These are phyloP conservation scores for Aspergillus cavernicola DNA, from an alignment of 495 filamentous ascomycete genomes.

Conservation along the genomic window DNA sequence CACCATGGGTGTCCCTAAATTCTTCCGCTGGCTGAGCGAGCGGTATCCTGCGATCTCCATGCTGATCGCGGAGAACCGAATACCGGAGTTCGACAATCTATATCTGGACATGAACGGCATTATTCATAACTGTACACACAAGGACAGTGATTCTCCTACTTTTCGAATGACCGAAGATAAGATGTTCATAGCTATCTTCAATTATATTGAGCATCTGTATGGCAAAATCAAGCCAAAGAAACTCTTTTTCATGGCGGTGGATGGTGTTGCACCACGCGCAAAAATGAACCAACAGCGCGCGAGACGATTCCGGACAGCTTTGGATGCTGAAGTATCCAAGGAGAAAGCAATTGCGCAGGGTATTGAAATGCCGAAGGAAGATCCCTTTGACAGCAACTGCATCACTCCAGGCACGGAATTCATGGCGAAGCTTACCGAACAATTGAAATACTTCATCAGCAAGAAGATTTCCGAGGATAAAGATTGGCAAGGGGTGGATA, in stretches of 20 bases:
- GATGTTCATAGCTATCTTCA: constrained; percentile 99
- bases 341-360: constrained; percentile 88
- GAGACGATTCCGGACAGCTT: constrained; percentile 87
- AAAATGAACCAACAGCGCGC: constrained; percentile 99
- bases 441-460: constrained; percentile 97
- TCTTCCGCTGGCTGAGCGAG: constrained; percentile 94
- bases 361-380: constrained; percentile 88
- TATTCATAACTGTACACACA: constrained; percentile 99
- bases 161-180: constrained; percentile 95
- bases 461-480: constrained; percentile 97
- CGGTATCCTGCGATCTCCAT: constrained; percentile 98
- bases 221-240: constrained; percentile 98
- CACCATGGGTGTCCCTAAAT: constrained; percentile 91
- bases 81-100: constrained; percentile 97
- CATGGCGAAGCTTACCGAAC: constrained; percentile 90
- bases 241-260: constrained; percentile 99
- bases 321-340: constrained; percentile 83
- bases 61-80: constrained; percentile 97
- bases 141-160: constrained; percentile 82
- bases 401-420: constrained; percentile 98
- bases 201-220: constrained; percentile 98
- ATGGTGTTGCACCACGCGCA: constrained; percentile 93
- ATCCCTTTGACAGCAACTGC: constrained; percentile 97
- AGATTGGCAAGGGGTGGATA: constrained; percentile 94
- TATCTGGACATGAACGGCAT: constrained; percentile 99